Conservation (phyloP, 2,329 filamentous ascomycete genomes). For the Colletotrichum tropicicola region DNA sequence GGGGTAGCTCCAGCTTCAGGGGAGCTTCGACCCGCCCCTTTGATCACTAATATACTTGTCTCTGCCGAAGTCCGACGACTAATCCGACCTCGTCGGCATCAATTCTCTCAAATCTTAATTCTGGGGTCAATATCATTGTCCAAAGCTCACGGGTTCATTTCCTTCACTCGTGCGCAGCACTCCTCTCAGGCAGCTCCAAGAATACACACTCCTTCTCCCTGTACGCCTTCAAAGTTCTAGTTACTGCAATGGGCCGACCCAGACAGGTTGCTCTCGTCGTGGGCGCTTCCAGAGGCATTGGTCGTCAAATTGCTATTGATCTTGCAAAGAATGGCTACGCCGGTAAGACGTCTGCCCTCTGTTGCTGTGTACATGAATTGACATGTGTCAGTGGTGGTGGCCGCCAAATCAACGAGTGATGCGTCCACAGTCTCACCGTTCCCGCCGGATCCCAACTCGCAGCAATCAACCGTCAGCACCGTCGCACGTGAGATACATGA, state of each 20-base stretch:
- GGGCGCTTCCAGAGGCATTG: slow-evolving; percentile 83
- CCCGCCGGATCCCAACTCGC: slow-evolving; percentile 80
- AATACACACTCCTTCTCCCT: too few species aligned
- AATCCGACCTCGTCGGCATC: not conserved
- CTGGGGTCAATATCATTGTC: too few species aligned
- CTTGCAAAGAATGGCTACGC: slow-evolving; percentile 76
- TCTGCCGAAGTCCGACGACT: slow-evolving; percentile 8
- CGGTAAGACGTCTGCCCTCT: slow-evolving; percentile 59
- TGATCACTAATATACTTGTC: slow-evolving; percentile 25
- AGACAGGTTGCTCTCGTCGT: slow-evolving; percentile 72
- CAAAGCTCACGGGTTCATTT: too few species aligned
- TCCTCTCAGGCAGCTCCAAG: too few species aligned
- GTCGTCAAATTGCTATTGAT: slow-evolving; percentile 81
- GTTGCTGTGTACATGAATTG: slow-evolving; percentile 7
- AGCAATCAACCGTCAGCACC: slow-evolving; percentile 80
- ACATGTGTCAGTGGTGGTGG: slow-evolving; percentile 70
- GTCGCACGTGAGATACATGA: slow-evolving; percentile 78
- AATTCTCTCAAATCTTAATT: not conserved
- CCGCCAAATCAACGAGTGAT: slow-evolving; percentile 79
- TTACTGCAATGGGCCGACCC: slow-evolving; percentile 19
- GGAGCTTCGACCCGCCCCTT: not conserved
- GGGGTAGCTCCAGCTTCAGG: slow-evolving; percentile 7
- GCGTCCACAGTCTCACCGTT: slow-evolving; percentile 65
- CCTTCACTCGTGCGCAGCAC: too few species aligned
- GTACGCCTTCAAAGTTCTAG: too few species aligned